Percentiles rank a stretch among this genome's conserved stretches.
Conservation (phyloP, 441 rosid species). For the Cnidoscolus chayamansa region DNA sequence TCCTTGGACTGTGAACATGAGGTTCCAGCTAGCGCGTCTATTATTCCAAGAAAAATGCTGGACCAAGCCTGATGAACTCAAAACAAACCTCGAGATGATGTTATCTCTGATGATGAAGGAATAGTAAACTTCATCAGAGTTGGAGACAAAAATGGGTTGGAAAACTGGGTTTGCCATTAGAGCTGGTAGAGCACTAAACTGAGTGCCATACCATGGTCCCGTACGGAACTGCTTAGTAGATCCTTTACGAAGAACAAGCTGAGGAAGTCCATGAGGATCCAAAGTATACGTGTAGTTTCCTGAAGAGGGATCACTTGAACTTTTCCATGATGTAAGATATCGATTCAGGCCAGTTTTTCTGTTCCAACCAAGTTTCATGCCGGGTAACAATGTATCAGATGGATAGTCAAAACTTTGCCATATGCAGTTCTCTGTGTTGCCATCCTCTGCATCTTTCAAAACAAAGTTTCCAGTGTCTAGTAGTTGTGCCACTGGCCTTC, state of each 20-base stretch:
- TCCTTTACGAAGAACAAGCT: slow-evolving; percentile 36
- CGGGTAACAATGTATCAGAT: slow-evolving; percentile 17
- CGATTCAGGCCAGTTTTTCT: slow-evolving; percentile 12
- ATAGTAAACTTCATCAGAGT: slow-evolving; percentile 40
- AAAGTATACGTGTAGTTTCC: slow-evolving; percentile 44
- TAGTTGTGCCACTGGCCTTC: slow-evolving; percentile 11
- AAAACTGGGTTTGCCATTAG: slow-evolving; percentile 42
- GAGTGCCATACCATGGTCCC: slow-evolving; percentile 74
- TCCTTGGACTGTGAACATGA: slow-evolving; percentile 52
- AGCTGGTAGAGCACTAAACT: slow-evolving; percentile 63
- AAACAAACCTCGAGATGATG: slow-evolving; percentile 30
- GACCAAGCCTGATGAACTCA: slow-evolving; percentile 35
- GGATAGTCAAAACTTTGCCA: slow-evolving; percentile 21
- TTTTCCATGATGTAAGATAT: slow-evolving; percentile 20
- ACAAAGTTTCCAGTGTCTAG: slow-evolving; percentile 18
- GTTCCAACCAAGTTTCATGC: slow-evolving; percentile 22
- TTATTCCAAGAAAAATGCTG: slow-evolving; percentile 54
- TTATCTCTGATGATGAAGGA: slow-evolving; percentile 28
- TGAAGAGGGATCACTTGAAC: slow-evolving; percentile 39
- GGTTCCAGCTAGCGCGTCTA: slow-evolving; percentile 37
- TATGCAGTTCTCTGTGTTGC: neutral
- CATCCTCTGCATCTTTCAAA: slow-evolving; percentile 4
- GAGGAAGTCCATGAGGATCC: slow-evolving; percentile 47
- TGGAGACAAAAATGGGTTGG: slow-evolving; percentile 34
- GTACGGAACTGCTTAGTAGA: slow-evolving; percentile 36